phyloP scores from a whole-genome alignment of 1,284 basidiomycete species.

The Cystodermella granulosa region DNA sequence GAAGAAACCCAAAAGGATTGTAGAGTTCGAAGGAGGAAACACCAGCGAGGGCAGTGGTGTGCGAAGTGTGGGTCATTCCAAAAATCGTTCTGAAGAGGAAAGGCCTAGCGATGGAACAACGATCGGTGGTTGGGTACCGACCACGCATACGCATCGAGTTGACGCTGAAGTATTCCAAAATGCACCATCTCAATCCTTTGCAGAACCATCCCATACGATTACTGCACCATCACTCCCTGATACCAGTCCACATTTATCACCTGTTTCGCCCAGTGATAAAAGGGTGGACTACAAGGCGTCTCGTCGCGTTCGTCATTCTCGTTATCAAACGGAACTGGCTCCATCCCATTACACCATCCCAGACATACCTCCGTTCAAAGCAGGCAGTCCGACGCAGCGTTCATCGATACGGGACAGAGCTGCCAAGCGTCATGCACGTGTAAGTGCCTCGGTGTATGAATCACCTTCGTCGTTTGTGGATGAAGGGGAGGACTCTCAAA shows the following conservation, averaged over 20 bases:
- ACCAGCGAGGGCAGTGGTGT: too few species aligned
- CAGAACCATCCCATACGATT: neutral
- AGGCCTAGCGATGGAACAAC: conserved; percentile 12
- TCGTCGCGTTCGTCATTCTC: conserved; percentile 39
- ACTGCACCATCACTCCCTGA: neutral
- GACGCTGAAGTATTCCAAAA: neutral
- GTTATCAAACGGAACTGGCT: conserved; percentile 47
- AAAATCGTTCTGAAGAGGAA: conserved; percentile 33
- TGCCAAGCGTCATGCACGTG: conserved; percentile 47
- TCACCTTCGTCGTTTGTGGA: conserved; percentile 37
- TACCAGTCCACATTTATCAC: neutral
- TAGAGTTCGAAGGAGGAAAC: conserved; percentile 54
- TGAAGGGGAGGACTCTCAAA: conserved; percentile 27
- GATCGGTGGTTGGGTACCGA: conserved; percentile 1
- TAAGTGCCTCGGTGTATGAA: conserved; percentile 61
- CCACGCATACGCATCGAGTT: neutral
- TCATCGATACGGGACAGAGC: conserved; percentile 34
- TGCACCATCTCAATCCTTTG: neutral
- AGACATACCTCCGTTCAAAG: conserved; percentile 17
- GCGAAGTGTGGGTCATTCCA: conserved; percentile 29
- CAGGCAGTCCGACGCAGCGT: conserved; percentile 26
- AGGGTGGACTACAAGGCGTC: conserved; percentile 2
- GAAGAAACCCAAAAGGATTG: conserved; percentile 65
- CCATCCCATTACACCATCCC: neutral
- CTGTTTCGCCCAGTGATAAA: neutral